These are phyloP conservation scores for Carex cristatella DNA, from an alignment of 176 grass and related monocot genomes.

Conservation along the genomic window DNA sequence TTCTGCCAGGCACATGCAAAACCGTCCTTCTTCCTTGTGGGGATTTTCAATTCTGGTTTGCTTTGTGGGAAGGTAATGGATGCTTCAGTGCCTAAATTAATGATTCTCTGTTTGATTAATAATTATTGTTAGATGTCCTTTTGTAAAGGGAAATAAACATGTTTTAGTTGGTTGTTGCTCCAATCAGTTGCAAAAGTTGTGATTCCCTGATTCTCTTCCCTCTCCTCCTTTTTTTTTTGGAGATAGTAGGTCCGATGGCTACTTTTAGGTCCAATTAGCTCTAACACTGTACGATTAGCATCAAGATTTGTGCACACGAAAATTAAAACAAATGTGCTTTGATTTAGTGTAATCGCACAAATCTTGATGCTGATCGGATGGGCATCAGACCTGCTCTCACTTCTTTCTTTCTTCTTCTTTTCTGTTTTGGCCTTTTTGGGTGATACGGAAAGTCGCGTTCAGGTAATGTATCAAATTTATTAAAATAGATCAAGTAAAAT, in stretches of 20 bases:
- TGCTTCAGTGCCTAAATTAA: not conserved
- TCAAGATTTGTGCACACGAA: too few relatives aligned
- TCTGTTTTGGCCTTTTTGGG: not conserved
- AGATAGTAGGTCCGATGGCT: too few relatives aligned
- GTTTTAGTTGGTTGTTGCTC: not conserved
- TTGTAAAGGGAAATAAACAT: constrained; percentile 1
- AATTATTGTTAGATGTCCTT: not conserved
- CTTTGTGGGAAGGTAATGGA: constrained; percentile 16
- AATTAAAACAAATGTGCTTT: too few relatives aligned
- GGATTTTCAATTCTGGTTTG: not conserved
- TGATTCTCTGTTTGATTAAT: not conserved
- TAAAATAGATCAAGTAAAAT: not conserved
- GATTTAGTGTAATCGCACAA: too few relatives aligned
- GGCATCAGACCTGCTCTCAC: too few relatives aligned
- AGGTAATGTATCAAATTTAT: not conserved
- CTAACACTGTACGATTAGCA: too few relatives aligned
- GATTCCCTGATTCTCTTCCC: not conserved
- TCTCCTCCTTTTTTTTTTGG: too few relatives aligned
- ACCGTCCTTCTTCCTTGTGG: not conserved
- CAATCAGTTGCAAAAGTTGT: not conserved
- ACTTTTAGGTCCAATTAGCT: too few relatives aligned
- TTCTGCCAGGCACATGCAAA: constrained; percentile 23
- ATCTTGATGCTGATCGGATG: too few relatives aligned
- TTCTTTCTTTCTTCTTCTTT: too few relatives aligned
- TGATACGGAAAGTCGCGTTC: not conserved